phyloP scores from a whole-genome alignment of 2,329 filamentous ascomycete genomes.

The Ceratocystis colombiana region DNA sequence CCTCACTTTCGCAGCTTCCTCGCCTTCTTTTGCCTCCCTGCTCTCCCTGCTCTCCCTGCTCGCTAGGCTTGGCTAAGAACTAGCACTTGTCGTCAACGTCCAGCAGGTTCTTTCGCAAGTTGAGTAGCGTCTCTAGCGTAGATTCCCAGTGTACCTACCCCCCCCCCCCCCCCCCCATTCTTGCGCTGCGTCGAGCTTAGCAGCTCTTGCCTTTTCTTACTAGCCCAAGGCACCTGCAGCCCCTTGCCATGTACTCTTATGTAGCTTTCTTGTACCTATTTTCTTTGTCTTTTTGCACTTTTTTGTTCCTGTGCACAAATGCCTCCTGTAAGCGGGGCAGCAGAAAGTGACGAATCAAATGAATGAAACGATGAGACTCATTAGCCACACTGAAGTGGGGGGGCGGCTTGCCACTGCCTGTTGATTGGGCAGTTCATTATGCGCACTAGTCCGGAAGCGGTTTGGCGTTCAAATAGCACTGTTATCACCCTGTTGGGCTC shows the following conservation, averaged over 20 bases:
- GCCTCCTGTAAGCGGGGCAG: constrained; percentile 11
- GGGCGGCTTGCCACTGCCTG: constrained; percentile 22
- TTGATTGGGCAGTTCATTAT: constrained; percentile 21
- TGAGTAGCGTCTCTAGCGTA: too few relatives aligned
- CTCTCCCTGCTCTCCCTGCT: neutral
- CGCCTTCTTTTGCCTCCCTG: neutral
- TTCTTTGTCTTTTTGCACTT: neutral
- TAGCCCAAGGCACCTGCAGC: neutral
- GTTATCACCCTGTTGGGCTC: constrained; percentile 7
- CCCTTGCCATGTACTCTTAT: neutral
- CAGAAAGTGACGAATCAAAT: constrained; percentile 12
- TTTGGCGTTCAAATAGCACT: neutral
- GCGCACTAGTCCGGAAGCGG: constrained; percentile 15
- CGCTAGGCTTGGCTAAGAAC: neutral
- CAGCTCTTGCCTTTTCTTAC: neutral
- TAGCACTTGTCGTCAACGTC: neutral
- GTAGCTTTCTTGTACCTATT: neutral
- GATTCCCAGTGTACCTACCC: too few relatives aligned
- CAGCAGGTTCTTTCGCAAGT: too few relatives aligned
- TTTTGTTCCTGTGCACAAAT: neutral
- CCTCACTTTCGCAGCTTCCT: neutral
- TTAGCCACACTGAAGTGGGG: constrained; percentile 18
- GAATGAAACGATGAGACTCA: constrained; percentile 13
- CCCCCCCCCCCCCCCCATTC: too few relatives aligned
- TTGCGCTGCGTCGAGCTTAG: neutral